Percentiles rank a stretch among this genome's conserved stretches.
Evolutionary conservation across 2,329 filamentous ascomycete species (phyloP).

Genomic region (Arthrobotrys iridis): DNA sequence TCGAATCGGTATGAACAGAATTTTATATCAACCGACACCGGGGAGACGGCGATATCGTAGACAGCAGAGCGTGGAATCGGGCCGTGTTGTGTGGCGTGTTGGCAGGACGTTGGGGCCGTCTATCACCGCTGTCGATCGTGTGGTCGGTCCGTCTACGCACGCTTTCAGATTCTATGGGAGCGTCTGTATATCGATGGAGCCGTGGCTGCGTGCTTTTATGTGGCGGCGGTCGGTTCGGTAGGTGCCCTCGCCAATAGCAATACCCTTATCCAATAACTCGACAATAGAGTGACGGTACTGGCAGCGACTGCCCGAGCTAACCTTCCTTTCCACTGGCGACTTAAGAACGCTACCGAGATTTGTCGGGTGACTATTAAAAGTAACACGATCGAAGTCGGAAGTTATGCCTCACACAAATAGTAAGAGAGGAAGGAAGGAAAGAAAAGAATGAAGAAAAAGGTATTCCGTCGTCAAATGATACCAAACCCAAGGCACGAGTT

Average conservation of each 20-base stretch:
- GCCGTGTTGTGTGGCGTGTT: slow-evolving; percentile 28
- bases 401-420: slow-evolving; percentile 14
- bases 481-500: not conserved
- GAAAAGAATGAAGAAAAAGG: not conserved
- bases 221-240: not conserved
- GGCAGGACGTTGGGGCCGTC: slow-evolving; percentile 43
- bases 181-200: too few relatives aligned
- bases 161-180: too few relatives aligned
- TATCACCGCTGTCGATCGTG: slow-evolving; percentile 36
- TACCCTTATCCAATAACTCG: not conserved
- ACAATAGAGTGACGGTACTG: too few relatives aligned
- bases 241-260: not conserved
- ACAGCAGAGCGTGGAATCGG: not conserved
- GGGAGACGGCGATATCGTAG: not conserved
- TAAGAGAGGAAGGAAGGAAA: not conserved
- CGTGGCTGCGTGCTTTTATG: too few relatives aligned
- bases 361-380: slow-evolving; percentile 53
- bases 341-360: slow-evolving; percentile 43
- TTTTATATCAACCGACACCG: not conserved
- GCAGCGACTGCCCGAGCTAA: not conserved
- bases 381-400: slow-evolving; percentile 42
- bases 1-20: too few relatives aligned
- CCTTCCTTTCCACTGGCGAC: slow-evolving; percentile 1
- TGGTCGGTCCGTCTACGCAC: slow-evolving; percentile 3
- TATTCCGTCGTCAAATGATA: slow-evolving; percentile 13